Evolutionary conservation across 345 rosid genomes (phyloP).

Genomic region (Boechera retrofracta): DNA sequence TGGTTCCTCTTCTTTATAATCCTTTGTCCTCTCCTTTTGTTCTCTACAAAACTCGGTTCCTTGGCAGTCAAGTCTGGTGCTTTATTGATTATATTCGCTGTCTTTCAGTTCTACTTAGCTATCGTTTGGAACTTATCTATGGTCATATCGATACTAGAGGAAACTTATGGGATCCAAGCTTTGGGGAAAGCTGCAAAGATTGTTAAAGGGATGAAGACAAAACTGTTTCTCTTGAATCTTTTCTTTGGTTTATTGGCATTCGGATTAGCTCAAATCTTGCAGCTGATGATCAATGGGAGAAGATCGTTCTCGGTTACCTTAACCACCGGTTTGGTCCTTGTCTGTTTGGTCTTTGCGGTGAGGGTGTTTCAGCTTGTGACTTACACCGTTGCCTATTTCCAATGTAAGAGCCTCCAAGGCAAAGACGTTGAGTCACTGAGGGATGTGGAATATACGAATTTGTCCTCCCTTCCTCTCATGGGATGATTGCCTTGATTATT

Average conservation of each 20-base stretch:
- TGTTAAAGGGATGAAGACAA: conserved; percentile 52
- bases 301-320: conserved; percentile 8
- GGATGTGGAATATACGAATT: conserved; percentile 47
- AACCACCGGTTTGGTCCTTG: conserved; percentile 37
- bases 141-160: conserved; percentile 61
- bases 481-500: conserved; percentile 33
- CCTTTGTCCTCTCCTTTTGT: conserved; percentile 36
- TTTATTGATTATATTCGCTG: conserved; percentile 11
- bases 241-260: conserved; percentile 28
- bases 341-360: conserved; percentile 31
- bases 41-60: background rate
- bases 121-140: conserved; percentile 56
- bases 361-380: conserved; percentile 49
- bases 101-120: conserved; percentile 48
- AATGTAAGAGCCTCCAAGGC: conserved; percentile 56
- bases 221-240: conserved; percentile 56
- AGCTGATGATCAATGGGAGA: conserved; percentile 6
- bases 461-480: conserved; percentile 32
- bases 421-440: conserved; percentile 53
- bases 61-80: background rate
- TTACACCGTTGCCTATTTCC: conserved; percentile 55
- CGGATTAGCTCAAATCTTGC: conserved; percentile 18
- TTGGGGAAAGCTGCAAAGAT: conserved; percentile 61
- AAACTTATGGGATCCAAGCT: conserved; percentile 56
- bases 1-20: conserved; percentile 23